These are phyloP conservation scores for Ceratocystis harringtonii DNA, from an alignment of 2,329 filamentous ascomycete species.

Conservation along the genomic window DNA sequence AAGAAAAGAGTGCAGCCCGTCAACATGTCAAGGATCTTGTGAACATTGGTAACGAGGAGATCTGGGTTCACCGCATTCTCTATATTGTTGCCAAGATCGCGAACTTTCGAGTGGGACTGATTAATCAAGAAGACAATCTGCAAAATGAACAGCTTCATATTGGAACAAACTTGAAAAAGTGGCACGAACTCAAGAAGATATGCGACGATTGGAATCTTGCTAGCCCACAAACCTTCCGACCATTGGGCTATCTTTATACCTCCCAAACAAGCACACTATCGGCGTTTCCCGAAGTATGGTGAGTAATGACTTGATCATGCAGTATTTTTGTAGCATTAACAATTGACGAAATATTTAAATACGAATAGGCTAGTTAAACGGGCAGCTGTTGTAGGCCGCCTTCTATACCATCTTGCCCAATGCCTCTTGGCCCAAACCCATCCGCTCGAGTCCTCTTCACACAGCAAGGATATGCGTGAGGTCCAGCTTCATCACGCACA, in stretches of 20 bases:
- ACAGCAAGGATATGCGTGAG: conserved; percentile 50
- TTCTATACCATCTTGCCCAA: conserved; percentile 82
- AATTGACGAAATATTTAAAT: background rate
- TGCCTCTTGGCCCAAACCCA: conserved; percentile 68
- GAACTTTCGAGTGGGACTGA: conserved; percentile 65
- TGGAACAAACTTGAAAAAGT: conserved; percentile 55
- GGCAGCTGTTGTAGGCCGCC: conserved; percentile 61
- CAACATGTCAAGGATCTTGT: conserved; percentile 10
- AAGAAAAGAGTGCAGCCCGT: conserved; percentile 33
- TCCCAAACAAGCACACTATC: conserved; percentile 54
- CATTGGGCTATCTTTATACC: conserved; percentile 60
- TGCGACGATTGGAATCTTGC: conserved; percentile 69
- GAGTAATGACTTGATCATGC: conserved; percentile 23
- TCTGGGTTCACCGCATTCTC: conserved; percentile 79
- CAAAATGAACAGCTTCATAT: conserved; percentile 45
- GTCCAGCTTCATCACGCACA: conserved; percentile 62
- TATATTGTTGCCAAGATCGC: conserved; percentile 78
- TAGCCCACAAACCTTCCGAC: conserved; percentile 75
- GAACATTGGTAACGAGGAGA: conserved; percentile 49
- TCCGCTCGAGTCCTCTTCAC: conserved; percentile 46
- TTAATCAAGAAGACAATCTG: conserved; percentile 40
- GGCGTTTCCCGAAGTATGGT: conserved; percentile 77
- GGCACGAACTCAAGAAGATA: conserved; percentile 64
- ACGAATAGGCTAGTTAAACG: conserved; percentile 59
- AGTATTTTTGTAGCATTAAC: background rate